Evolutionary conservation across 129 eudicot genomes (phyloP).

Genomic region (Artemisia tridentata): DNA sequence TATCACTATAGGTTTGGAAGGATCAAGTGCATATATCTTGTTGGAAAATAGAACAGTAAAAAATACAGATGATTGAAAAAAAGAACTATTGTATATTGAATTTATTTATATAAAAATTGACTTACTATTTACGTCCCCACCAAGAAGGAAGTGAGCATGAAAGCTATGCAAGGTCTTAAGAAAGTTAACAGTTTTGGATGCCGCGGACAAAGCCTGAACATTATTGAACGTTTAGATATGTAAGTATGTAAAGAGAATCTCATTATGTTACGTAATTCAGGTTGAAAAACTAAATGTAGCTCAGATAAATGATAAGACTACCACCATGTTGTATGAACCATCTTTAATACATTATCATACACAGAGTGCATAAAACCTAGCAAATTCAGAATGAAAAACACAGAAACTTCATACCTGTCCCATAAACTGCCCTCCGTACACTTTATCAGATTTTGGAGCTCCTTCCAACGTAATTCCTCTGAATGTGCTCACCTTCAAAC

Average conservation of each 20-base stretch:
- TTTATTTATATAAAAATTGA: conserved; percentile 22
- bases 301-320: not conserved
- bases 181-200: conserved; percentile 87
- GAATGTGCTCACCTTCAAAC: conserved; percentile 67
- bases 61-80: not conserved
- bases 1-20: conserved; percentile 3
- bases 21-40: conserved; percentile 20
- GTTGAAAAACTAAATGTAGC: not conserved
- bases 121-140: conserved; percentile 79
- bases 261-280: conserved; percentile 4
- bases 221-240: conserved; percentile 19
- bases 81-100: not conserved
- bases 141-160: conserved; percentile 92
- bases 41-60: conserved; percentile 5
- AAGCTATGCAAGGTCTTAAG: conserved; percentile 82
- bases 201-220: conserved; percentile 93
- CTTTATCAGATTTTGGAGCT: conserved; percentile 70
- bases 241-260: conserved; percentile 20
- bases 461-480: conserved; percentile 78
- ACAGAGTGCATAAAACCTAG: conserved; percentile 3
- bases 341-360: conserved; percentile 10
- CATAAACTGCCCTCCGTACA: conserved; percentile 94
- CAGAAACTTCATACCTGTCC: conserved; percentile 66
- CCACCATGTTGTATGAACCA: conserved; percentile 8
- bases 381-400: conserved; percentile 7